These are phyloP conservation scores for Solanum piurae DNA, from an alignment of 257 asterid genomes.

Conservation along the genomic window DNA sequence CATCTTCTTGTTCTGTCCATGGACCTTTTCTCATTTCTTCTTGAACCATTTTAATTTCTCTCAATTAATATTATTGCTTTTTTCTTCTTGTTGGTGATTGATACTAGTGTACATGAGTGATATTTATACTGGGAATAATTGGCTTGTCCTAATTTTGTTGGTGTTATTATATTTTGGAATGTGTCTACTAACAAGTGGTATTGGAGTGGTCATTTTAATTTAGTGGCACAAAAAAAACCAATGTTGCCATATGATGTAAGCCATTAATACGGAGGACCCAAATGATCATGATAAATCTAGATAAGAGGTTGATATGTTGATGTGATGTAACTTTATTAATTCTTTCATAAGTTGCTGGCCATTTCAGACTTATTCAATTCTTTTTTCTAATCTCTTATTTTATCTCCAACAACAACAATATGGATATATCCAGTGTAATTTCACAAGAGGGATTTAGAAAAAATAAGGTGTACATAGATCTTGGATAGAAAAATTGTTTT, in stretches of 20 bases:
- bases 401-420: neutral
- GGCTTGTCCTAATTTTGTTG: neutral
- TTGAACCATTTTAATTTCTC: conserved; percentile 20
- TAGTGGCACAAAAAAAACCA: conserved; percentile 14
- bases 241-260: conserved; percentile 42
- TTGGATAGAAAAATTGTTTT: too few relatives aligned
- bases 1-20: conserved; percentile 90
- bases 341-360: conserved; percentile 40
- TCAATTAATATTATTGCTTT: neutral
- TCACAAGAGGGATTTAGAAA: rapidly evolving
- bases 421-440: too few relatives aligned
- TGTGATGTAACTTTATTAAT: conserved; percentile 38
- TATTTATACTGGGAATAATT: conserved; percentile 15
- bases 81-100: neutral
- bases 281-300: conserved; percentile 1
- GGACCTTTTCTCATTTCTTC: conserved; percentile 61
- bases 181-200: conserved; percentile 9
- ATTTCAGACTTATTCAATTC: neutral
- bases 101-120: neutral
- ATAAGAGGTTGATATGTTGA: conserved; percentile 52
- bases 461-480: too few relatives aligned
- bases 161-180: conserved; percentile 18
- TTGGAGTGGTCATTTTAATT: conserved; percentile 4
- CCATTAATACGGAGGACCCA: conserved; percentile 18
- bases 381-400: neutral